A percentile compares a stretch with the other conserved stretches of the same genome.
phyloP scores from a whole-genome alignment of 2,329 filamentous ascomycete genomes.

The Penicillium sp. region DNA sequence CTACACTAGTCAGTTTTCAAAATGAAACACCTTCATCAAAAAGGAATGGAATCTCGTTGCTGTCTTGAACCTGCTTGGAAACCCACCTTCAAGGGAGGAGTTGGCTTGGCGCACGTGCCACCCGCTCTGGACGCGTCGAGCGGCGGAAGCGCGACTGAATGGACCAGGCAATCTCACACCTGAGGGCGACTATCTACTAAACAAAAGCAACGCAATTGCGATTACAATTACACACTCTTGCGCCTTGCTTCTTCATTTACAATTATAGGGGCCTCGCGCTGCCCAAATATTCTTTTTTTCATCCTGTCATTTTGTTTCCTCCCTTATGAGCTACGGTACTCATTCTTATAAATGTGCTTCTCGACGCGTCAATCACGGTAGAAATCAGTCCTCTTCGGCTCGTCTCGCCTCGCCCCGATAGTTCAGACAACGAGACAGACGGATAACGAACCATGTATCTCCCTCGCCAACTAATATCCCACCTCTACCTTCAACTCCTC shows the following conservation, averaged over 20 bases:
- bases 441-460: slow-evolving; percentile 75
- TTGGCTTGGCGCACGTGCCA: slow-evolving; percentile 29
- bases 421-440: not conserved
- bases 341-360: slow-evolving; percentile 17
- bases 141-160: slow-evolving; percentile 23
- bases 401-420: not conserved
- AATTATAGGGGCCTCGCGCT: slow-evolving; percentile 22
- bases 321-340: not conserved
- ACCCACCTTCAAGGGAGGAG: not conserved
- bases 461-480: slow-evolving; percentile 83
- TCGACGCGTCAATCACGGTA: slow-evolving; percentile 9
- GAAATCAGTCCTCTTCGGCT: not conserved
- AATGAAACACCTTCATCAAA: not conserved
- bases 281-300: slow-evolving; percentile 8
- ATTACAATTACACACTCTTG: not conserved
- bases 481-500: slow-evolving; percentile 88
- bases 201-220: slow-evolving; percentile 5
- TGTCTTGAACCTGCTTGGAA: not conserved
- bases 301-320: slow-evolving; percentile 1
- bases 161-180: not conserved
- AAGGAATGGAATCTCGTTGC: slow-evolving; percentile 12
- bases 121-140: slow-evolving; percentile 26
- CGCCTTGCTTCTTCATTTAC: slow-evolving; percentile 11
- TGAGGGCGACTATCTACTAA: slow-evolving; percentile 15
- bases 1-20: not conserved